Percentiles rank a stretch among this genome's conserved stretches.
Evolutionary conservation across 2,329 filamentous ascomycete genomes (phyloP).

Genomic region (Alternaria longipes): DNA sequence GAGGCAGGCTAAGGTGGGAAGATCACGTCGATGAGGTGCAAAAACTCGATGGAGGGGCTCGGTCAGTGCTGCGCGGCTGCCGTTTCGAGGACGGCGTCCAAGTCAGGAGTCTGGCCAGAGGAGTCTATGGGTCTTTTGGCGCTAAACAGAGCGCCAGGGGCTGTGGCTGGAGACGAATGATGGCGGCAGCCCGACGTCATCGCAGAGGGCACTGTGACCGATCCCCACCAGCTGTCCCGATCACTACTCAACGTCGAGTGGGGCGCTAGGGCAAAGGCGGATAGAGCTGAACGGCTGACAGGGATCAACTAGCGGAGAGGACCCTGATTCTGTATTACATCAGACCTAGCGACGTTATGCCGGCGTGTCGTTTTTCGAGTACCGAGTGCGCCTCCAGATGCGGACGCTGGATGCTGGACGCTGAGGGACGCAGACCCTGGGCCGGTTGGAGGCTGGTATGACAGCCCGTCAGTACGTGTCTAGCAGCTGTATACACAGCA

Average conservation of each 20-base stretch:
- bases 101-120: conserved; percentile 19
- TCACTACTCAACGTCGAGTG: conserved; percentile 16
- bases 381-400: conserved; percentile 19
- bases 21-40: conserved; percentile 19
- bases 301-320: conserved; percentile 18
- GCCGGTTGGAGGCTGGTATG: neutral
- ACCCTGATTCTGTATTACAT: conserved; percentile 39
- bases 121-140: conserved; percentile 8
- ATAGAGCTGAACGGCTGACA: conserved; percentile 12
- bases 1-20: conserved; percentile 11
- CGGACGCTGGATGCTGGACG: neutral
- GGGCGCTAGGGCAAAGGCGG: conserved; percentile 4
- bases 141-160: conserved; percentile 23
- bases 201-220: conserved; percentile 3
- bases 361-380: conserved; percentile 20
- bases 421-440: conserved; percentile 1
- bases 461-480: neutral
- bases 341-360: conserved; percentile 29
- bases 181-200: conserved; percentile 27
- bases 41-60: conserved; percentile 26
- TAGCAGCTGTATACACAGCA: neutral
- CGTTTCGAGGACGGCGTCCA: conserved; percentile 27
- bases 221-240: conserved; percentile 29
- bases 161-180: conserved; percentile 21
- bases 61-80: conserved; percentile 18